These are phyloP conservation scores for Solanum hybrid DNA, from an alignment of 305 asterid genomes.

Conservation along the genomic window DNA sequence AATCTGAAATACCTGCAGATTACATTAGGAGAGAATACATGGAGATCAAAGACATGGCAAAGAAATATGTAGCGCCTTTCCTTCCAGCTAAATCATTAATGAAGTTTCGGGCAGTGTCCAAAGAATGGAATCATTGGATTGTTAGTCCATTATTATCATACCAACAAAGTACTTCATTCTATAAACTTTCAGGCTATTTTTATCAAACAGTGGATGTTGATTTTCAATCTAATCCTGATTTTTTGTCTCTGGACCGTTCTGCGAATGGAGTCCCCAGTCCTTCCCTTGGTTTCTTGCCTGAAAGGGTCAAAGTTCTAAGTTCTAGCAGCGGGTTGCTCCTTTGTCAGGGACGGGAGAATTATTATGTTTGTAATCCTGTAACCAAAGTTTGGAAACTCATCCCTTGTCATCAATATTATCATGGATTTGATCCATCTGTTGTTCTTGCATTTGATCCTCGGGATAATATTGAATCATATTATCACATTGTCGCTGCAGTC, in stretches of 20 bases:
- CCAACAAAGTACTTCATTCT: conserved; percentile 35
- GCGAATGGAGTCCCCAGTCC: conserved; percentile 35
- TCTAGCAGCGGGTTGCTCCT: conserved; percentile 42
- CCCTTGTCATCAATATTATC: conserved; percentile 20
- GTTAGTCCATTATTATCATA: conserved; percentile 26
- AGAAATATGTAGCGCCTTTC: conserved; percentile 22
- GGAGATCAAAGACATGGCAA: conserved; percentile 16
- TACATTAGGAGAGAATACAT: neutral
- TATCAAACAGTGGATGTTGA: neutral
- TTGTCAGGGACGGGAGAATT: conserved; percentile 11
- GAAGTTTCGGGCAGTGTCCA: conserved; percentile 31
- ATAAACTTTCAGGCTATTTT: conserved; percentile 35
- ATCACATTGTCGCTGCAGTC: conserved; percentile 25
- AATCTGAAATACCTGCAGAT: neutral
- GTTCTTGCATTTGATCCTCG: conserved; percentile 50
- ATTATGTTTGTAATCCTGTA: conserved; percentile 45
- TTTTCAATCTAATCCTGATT: neutral
- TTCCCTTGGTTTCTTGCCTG: conserved; percentile 22
- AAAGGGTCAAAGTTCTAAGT: conserved; percentile 6
- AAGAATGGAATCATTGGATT: conserved; percentile 35
- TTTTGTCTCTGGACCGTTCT: conserved; percentile 10
- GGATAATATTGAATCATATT: conserved; percentile 21
- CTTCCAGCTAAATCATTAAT: conserved; percentile 43
- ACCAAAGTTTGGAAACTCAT: conserved; percentile 19
- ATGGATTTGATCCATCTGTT: conserved; percentile 17